Evolutionary conservation across 257 asterid genomes (phyloP), one percentile per base, ranked within the genome.

Genomic region (Petunia secreta): DNA sequence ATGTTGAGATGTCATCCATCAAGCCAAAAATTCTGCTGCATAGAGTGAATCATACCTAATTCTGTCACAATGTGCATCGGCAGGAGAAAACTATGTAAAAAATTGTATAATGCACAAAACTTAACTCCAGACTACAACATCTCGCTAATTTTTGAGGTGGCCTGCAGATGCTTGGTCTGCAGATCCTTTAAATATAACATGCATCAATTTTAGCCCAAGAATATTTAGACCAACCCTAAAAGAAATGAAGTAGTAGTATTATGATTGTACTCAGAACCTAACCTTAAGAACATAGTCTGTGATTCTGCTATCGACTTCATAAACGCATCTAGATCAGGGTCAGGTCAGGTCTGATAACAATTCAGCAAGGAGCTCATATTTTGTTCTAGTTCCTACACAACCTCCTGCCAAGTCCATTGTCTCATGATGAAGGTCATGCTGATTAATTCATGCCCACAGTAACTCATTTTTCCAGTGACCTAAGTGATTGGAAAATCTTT

Each of bases 1-100:
- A n/a, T 97, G 89, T 25, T 98, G 98, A 58, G 85, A 96, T 96
- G 84, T 96, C 99, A 52, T 96, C 99, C 99, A 96, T 96, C 92
- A 81, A 96, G 91, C 99, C 90, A 96, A 80, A 94, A 94, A 90
- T 89, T 96, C 99, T 83, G 98, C 99, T 91, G 78, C 87, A 88
- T 63, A 59, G 79, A 80, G 14, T 14, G 43, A 48, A 63, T 3
- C 71, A 44, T 25, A 43, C 59, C 10, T 50, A 5, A 48, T 25
- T 41, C 5, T 48, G 77, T 48, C 34, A 71, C 25, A 9, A 25
- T 25, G 43, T 0, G 9, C 77, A 69, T 68, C 40, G 10, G 5
- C 3, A 16, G 46, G 25, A 69, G 25, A 59, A 69, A 38, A 7
- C 53, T 2, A 65, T 25, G 25, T 25, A 25, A 25, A 25, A 25